These are phyloP conservation scores for Scleroderma citrinum DNA, from an alignment of 768 basidiomycete genomes.

Conservation along the genomic window DNA sequence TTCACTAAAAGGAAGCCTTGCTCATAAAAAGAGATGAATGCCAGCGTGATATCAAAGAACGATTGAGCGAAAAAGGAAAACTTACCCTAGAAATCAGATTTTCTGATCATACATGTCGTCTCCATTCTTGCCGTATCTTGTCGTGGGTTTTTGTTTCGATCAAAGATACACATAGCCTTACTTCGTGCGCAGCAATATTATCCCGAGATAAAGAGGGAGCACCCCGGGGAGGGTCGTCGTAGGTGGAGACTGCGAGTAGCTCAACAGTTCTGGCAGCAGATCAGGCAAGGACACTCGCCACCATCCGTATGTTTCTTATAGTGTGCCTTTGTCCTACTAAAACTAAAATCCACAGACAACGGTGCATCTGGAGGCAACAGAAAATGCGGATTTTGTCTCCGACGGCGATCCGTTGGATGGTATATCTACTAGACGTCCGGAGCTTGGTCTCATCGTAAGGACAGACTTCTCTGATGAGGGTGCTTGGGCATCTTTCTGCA, in stretches of 20 bases:
- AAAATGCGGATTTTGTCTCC: conserved; percentile 18
- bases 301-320: background rate
- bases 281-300: conserved; percentile 8
- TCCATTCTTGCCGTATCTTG: conserved; percentile 12
- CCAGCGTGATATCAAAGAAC: too few species aligned
- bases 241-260: conserved; percentile 49
- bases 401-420: conserved; percentile 56
- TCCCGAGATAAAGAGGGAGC: conserved; percentile 34
- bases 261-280: conserved; percentile 43
- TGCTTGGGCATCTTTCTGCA: conserved; percentile 55
- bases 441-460: conserved; percentile 61
- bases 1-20: too few species aligned
- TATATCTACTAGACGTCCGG: conserved; percentile 37
- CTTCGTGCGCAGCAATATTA: conserved; percentile 34
- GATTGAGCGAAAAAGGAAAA: too few species aligned
- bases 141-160: conserved; percentile 12
- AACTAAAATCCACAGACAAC: conserved; percentile 9
- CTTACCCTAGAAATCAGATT: too few species aligned
- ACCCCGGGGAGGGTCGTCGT: conserved; percentile 52
- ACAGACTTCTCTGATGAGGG: conserved; percentile 66
- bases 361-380: conserved; percentile 8
- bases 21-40: too few species aligned
- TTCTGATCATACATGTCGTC: conserved; percentile 13
- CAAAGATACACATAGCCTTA: background rate
- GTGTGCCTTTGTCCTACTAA: background rate